Base-by-base conservation (phyloP, 495 filamentous ascomycete genomes). In the Aspergillus conjunctus region DNA sequence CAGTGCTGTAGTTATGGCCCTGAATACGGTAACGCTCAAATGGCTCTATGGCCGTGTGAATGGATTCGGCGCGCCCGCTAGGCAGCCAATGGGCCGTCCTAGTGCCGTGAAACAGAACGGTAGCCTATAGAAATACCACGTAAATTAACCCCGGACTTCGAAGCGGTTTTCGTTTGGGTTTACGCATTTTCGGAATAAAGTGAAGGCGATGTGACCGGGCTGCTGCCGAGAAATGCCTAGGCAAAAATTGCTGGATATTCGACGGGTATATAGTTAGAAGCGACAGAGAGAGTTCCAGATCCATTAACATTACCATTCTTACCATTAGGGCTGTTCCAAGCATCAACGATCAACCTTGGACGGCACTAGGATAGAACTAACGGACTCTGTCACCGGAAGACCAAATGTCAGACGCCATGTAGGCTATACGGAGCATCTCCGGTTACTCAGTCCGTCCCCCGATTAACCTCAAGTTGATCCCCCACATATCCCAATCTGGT, bases 1-100 rank as follows among this genome's bases (percentile, higher is more conserved):
- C 5, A 89, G 89, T 53, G 91, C 90, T 1, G 62, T 82, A 12
- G 67, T 89, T 20, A 93, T 95, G 90, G 84, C 86, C 4, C 65
- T 78, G 5, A 91, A 86, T 64, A 92, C 88, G 1, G 70, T 81
- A 20, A 74, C 76, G 20, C 71, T 96, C 51, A 87, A 89, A 66
- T 85, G 81, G 83, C 61, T 88, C 10, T 87, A 94, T 72, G 80
- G 81, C 7, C 79, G 73, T 46, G 68, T 94, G 18, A 97, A 96
- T 74, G 89, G 90, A 4, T 79, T 77, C 51, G 73, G 76, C 3
- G 68, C 51, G 20, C 41, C 55, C 3, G 33, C 56, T 21, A 59
- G 59, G 32, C 44, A 18, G 11, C n/a, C 73, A 2, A 62, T 65
- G 3, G 68, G 75, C 51, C 66, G 64, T 9, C 64, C 76, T 7